Base-by-base conservation (phyloP, 176 grass and related monocot species). In the Musa schizocarpa region DNA sequence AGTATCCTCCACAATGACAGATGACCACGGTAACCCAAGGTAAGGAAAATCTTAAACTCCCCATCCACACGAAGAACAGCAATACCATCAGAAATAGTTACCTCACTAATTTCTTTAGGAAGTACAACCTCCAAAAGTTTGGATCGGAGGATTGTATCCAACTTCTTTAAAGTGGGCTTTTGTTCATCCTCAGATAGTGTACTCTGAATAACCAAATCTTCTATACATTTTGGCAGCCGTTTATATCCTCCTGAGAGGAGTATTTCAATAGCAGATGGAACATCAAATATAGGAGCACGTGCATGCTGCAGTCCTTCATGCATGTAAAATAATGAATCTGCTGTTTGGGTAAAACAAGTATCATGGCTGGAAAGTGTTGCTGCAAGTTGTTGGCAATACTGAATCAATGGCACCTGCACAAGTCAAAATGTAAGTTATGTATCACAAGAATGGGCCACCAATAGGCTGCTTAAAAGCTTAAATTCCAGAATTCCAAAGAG, bases 281-380 rank as follows among this genome's bases (percentile, higher is more conserved):
- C 85, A 71, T 99, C 95, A 82, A 92, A 99, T 76, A 91, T 85
- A 71, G 95, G 95, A 86, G 90, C 91, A 76, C 83, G 83, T 76
- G 82, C 84, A 80, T 94, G 84, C 43, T 94, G 84, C 83, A 99
- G 78, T 9, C 65, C 76, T 22, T 99, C 90, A 34, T 92, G 95
- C 86, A 92, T 87, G 79, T 78, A 99, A 79, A 86, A 99, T 69
- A 99, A 73, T 0, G 81, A 99, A 68, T 99, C 95, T 22, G 95
- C 95, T 83, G 95, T 99, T 85, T 94, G 90, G 51, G 88, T 94
- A 78, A 99, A 99, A 81, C 95, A 99, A 53, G 84, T 87, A 73
- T 99, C 95, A 79, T 99, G 95, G 54, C 79, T 89, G 25, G 83
- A 89, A 58, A 99, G 86, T 72, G 95, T 99, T 17, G 91, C 80